Conservation (phyloP, 2,329 filamentous ascomycete species). For the Epichloe hybrida region DNA sequence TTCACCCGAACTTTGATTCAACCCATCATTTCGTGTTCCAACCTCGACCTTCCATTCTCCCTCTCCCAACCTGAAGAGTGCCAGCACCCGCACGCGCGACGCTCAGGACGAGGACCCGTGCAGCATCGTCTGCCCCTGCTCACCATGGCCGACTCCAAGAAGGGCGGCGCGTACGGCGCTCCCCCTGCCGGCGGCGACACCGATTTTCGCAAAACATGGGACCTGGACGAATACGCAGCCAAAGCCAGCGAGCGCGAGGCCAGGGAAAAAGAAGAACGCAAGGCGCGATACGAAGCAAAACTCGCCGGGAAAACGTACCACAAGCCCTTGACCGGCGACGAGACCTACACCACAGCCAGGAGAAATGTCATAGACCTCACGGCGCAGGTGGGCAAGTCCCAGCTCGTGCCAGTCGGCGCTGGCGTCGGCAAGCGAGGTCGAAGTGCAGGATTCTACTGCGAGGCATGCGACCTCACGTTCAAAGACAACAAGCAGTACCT, state of each 20-base stretch:
- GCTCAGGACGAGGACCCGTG: neutral
- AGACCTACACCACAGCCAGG: slow-evolving; percentile 58
- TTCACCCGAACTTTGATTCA: neutral
- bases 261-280: slow-evolving; percentile 65
- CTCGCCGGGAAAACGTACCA: slow-evolving; percentile 85
- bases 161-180: slow-evolving; percentile 46
- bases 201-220: slow-evolving; percentile 86
- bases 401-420: slow-evolving; percentile 69
- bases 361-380: slow-evolving; percentile 66
- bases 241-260: slow-evolving; percentile 69
- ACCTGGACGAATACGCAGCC: slow-evolving; percentile 77
- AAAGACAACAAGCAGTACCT: slow-evolving; percentile 89
- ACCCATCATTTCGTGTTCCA: too few species aligned
- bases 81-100: slow-evolving; percentile 2
- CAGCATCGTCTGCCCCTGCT: neutral
- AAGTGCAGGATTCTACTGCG: slow-evolving; percentile 87
- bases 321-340: slow-evolving; percentile 53
- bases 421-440: slow-evolving; percentile 74
- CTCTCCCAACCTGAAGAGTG: neutral
- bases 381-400: slow-evolving; percentile 77
- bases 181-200: slow-evolving; percentile 47
- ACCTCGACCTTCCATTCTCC: neutral
- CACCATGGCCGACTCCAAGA: slow-evolving; percentile 37
- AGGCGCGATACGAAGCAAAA: slow-evolving; percentile 87
- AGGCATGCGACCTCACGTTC: slow-evolving; percentile 85